Conservation (phyloP, 768 basidiomycete genomes). For the Mrakia blollopis region DNA sequence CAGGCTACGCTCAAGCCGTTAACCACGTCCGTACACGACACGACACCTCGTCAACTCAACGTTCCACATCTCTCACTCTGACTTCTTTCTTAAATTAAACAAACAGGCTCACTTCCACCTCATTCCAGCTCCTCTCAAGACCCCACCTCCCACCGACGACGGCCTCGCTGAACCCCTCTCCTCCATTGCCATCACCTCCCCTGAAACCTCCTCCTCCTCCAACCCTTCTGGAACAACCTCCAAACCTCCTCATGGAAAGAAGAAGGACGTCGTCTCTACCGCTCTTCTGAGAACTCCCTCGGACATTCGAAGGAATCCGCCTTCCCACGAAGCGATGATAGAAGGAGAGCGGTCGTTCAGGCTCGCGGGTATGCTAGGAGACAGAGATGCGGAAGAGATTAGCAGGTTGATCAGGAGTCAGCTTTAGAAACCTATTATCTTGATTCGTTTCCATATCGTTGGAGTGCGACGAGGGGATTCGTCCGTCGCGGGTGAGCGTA, state of each 20-base stretch:
- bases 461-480: too few relatives aligned
- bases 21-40: background rate
- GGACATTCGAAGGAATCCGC: background rate
- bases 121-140: background rate
- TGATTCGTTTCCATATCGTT: too few relatives aligned
- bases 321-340: background rate
- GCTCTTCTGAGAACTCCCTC: background rate
- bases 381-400: background rate
- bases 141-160: background rate
- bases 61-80: too few relatives aligned
- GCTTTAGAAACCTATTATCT: background rate
- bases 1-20: constrained; percentile 10
- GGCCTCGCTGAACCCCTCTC: background rate
- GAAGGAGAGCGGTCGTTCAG: background rate
- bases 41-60: too few relatives aligned
- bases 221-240: background rate
- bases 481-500: too few relatives aligned
- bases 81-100: too few relatives aligned
- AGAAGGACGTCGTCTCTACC: background rate
- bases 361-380: background rate
- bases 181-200: background rate
- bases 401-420: background rate
- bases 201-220: background rate
- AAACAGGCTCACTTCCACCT: constrained; percentile 13
- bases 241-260: background rate